Percentiles rank a stretch among this genome's conserved stretches.
Conservation (phyloP, 352 stramenopile species). For the Pythium folliculosum region DNA sequence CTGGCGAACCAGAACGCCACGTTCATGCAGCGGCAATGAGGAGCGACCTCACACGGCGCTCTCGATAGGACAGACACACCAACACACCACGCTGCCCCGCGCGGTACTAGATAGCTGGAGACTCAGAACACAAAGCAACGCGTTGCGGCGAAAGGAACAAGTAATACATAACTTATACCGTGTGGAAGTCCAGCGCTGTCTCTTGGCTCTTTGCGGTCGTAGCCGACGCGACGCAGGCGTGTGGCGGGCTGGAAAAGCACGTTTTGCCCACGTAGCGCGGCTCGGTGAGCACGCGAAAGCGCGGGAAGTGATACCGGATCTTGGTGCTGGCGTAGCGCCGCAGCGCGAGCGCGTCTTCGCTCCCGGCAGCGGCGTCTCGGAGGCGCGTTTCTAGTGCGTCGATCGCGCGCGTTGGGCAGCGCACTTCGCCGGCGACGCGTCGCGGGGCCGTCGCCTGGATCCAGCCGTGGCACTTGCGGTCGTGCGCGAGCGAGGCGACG, state of each 20-base stretch:
- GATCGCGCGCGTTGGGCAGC: slow-evolving; percentile 12
- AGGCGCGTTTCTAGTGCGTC: slow-evolving; percentile 4
- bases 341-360: background rate
- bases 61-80: background rate
- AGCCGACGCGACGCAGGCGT: slow-evolving; percentile 12
- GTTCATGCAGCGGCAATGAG: slow-evolving; percentile 43
- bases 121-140: background rate
- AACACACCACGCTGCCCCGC: background rate
- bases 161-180: slow-evolving; percentile 19
- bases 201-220: background rate
- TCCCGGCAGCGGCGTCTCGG: background rate
- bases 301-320: slow-evolving; percentile 36
- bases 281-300: slow-evolving; percentile 32
- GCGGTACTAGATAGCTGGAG: background rate
- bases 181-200: background rate
- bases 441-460: slow-evolving; percentile 9
- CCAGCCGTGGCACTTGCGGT: slow-evolving; percentile 25
- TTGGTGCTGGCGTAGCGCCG: slow-evolving; percentile 25
- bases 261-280: slow-evolving; percentile 23
- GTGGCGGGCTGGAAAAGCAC: slow-evolving; percentile 23
- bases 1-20: slow-evolving; percentile 71
- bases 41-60: background rate
- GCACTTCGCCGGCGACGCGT: slow-evolving; percentile 19
- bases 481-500: background rate
- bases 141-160: background rate